Percentiles rank a stretch among this genome's conserved stretches.
phyloP scores from a whole-genome alignment of 768 basidiomycete species.

The Nidularia sp. region DNA sequence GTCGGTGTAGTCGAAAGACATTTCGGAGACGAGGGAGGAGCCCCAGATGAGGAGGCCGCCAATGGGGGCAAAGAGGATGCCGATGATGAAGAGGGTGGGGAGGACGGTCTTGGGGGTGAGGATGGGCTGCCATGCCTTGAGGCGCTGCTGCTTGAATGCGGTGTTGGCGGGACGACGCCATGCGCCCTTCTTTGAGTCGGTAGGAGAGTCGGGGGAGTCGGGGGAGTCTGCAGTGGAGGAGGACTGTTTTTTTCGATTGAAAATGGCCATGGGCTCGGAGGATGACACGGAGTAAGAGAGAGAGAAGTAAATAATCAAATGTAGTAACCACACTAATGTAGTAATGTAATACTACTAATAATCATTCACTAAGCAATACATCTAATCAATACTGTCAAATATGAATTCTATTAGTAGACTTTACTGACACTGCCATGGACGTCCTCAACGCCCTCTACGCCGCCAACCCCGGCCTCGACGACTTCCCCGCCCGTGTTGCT shows the following conservation, averaged over 20 bases:
- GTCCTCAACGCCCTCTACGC: conserved; percentile 26
- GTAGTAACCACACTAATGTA: too few species aligned
- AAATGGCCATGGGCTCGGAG: conserved; percentile 44
- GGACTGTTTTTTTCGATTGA: conserved; percentile 49
- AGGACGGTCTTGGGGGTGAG: conserved; percentile 96
- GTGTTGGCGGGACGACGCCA: conserved; percentile 91
- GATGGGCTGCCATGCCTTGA: conserved; percentile 99
- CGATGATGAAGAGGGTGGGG: conserved; percentile 93
- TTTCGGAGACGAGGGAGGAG: conserved; percentile 74
- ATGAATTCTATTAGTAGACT: too few species aligned
- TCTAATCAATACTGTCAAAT: too few species aligned
- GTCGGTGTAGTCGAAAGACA: conserved; percentile 92
- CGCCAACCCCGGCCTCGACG: conserved; percentile 17
- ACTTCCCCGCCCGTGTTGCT: conserved; percentile 39
- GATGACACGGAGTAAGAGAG: neutral
- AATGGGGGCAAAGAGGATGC: conserved; percentile 92
- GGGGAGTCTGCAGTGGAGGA: conserved; percentile 31
- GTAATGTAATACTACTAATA: too few species aligned
- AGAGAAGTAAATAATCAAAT: too few species aligned
- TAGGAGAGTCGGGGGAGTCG: conserved; percentile 54
- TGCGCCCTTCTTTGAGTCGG: conserved; percentile 82
- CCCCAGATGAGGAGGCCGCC: conserved; percentile 96
- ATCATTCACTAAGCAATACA: too few species aligned
- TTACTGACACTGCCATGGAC: too few species aligned
- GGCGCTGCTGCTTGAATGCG: conserved; percentile 97